These are phyloP conservation scores for Vicia villosa DNA, from an alignment of 306 rosid species.

Conservation along the genomic window DNA sequence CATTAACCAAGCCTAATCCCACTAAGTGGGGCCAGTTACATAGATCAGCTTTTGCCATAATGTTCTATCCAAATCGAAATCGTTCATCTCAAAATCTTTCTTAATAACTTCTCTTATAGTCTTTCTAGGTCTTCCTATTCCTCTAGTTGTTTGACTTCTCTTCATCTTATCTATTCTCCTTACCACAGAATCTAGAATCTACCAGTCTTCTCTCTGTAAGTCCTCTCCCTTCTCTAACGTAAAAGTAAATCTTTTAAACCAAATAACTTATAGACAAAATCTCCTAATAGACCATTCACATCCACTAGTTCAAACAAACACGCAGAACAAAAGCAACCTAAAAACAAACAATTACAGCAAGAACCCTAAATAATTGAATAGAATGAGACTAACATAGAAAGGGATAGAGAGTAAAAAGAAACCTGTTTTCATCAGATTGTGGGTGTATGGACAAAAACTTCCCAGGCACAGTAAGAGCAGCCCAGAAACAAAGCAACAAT, in stretches of 20 bases:
- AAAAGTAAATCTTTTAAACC: constrained; percentile 3
- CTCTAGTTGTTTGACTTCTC: no score
- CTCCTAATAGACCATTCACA: not conserved
- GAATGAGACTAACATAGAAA: not conserved
- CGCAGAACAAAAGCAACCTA: constrained; percentile 1
- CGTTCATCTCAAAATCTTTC: no score
- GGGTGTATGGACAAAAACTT: constrained; percentile 74
- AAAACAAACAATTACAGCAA: not conserved
- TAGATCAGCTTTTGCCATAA: no score
- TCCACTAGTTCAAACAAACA: constrained; percentile 4
- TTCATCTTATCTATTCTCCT: no score
- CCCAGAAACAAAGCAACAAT: constrained; percentile 67
- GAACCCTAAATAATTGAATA: not conserved
- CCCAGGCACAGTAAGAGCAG: constrained; percentile 70
- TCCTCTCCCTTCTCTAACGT: not conserved
- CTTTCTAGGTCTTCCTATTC: no score
- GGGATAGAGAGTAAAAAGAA: not conserved
- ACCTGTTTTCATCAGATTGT: constrained; percentile 79
- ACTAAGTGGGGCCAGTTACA: no score
- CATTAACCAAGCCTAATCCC: no score
- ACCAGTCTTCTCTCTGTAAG: not conserved
- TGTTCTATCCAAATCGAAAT: no score
- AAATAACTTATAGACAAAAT: no score
- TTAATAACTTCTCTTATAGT: no score
- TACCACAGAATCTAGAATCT: no score